Percentiles rank a stretch among this genome's conserved stretches.
Conservation (phyloP, 306 rosid genomes). For the Quercus bicolor region DNA sequence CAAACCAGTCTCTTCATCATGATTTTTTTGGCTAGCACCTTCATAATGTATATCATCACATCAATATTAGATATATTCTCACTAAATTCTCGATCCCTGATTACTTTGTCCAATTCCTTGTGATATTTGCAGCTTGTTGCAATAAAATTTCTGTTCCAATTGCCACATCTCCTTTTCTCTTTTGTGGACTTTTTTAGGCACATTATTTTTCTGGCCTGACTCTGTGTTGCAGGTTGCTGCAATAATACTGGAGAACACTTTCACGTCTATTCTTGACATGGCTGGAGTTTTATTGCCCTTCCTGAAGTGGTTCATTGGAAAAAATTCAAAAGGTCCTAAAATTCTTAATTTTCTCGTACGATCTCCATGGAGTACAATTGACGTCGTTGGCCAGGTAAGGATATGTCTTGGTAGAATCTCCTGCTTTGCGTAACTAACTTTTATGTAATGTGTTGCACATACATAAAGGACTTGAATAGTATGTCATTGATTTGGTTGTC, state of each 20-base stretch:
- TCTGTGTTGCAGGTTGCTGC: conserved; percentile 74
- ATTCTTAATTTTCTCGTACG: conserved; percentile 85
- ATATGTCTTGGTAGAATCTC: conserved; percentile 14
- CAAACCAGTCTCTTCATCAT: background rate
- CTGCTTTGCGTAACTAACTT: conserved; percentile 6
- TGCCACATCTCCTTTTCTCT: background rate
- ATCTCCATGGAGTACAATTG: conserved; percentile 96
- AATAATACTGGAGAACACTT: conserved; percentile 87
- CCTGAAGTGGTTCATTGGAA: conserved; percentile 94
- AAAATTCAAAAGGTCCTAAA: conserved; percentile 67
- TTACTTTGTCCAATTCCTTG: background rate
- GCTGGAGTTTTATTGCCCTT: conserved; percentile 95
- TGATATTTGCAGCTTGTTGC: background rate
- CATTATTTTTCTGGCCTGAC: conserved; percentile 11
- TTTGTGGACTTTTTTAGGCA: conserved; percentile 1
- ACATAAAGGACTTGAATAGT: background rate
- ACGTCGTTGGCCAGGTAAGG: conserved; percentile 78
- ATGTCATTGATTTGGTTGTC: conserved; percentile 3
- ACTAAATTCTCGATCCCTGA: background rate
- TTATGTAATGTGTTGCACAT: background rate
- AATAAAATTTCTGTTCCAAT: background rate
- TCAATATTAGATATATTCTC: background rate
- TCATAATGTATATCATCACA: background rate
- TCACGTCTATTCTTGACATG: conserved; percentile 98
- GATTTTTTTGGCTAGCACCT: background rate